Base-by-base conservation (phyloP, 345 rosid genomes). In the Brassica rapa region DNA sequence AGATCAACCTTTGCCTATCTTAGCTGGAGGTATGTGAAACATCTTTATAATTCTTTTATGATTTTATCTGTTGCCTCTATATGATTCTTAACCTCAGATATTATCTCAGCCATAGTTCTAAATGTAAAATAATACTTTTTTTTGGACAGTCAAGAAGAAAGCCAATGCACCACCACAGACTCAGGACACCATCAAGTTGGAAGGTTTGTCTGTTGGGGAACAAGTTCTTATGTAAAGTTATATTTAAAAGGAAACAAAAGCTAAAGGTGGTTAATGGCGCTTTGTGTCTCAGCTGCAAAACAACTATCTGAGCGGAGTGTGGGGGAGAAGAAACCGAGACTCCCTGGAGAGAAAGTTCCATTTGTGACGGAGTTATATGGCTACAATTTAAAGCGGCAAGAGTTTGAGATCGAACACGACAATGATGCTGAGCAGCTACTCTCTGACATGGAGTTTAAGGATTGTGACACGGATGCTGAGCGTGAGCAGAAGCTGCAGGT, bases 361-460 rank as follows among this genome's bases (percentile, higher is more conserved):
- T 86, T 89, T 68, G 64, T 87, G 84, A 83, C 90, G 25, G 97
- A 91, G 83, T 77, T 89, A 74, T 87, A 94, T 82, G 97, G 98
- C 80, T 95, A 89, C 82, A 95, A 95, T 81, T 76, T 86, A 72
- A 93, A 93, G 88, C 88, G 99, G 84, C 86, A 86, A 83, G 99
- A 95, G 81, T 93, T 95, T 87, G 99, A 95, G 85, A 76, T 90
- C 72, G 99, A 91, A 84, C 88, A 93, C 70, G 99, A 95, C 77
- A 93, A 95, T 61, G 96, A 95, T 81, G 98, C 99, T 8, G 98
- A 95, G 87, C 97, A 89, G 69, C 80, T 91, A 77, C 86, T 93
- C 56, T 97, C 96, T 39, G 98, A 93, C 77, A 95, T 93, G 99
- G 99, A 95, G 68, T 95, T 95, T 80, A 86, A 83, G 82, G 96